Evolutionary conservation across 345 rosid species (phyloP).

Genomic region (Populus davidiana): DNA sequence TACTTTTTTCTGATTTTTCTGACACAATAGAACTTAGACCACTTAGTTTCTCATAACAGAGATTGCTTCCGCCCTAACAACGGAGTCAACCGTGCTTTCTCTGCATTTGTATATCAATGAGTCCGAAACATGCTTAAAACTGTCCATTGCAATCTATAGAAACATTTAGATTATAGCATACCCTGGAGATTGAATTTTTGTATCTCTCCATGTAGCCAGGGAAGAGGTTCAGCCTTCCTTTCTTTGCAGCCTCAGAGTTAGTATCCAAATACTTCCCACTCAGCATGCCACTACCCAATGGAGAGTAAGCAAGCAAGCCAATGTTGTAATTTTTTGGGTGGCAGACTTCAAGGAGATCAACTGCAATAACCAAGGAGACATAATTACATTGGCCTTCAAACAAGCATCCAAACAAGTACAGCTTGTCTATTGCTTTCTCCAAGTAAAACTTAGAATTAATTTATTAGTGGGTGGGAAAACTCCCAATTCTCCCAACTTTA

Average conservation of each 20-base stretch:
- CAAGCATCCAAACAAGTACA: background rate
- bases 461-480: too few relatives aligned
- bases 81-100: background rate
- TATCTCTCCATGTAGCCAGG: constrained; percentile 93
- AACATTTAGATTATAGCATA: constrained; percentile 22
- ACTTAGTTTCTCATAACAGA: constrained; percentile 1
- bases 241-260: constrained; percentile 61
- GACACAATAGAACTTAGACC: background rate
- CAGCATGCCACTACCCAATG: constrained; percentile 71
- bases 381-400: constrained; percentile 1
- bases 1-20: too few relatives aligned
- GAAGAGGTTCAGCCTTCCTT: constrained; percentile 73
- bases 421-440: too few relatives aligned
- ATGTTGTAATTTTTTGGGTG: constrained; percentile 80
- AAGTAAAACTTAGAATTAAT: too few relatives aligned
- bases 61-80: background rate
- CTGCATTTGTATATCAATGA: background rate
- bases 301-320: constrained; percentile 83
- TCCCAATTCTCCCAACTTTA: too few relatives aligned
- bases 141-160: background rate
- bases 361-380: constrained; percentile 36
- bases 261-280: constrained; percentile 68
- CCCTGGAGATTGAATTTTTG: constrained; percentile 60
- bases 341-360: constrained; percentile 88
- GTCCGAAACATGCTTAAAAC: background rate